Evolutionary conservation across 768 basidiomycete species (phyloP), one percentile per base, ranked within the genome.

Genomic region (Mycena rosella): DNA sequence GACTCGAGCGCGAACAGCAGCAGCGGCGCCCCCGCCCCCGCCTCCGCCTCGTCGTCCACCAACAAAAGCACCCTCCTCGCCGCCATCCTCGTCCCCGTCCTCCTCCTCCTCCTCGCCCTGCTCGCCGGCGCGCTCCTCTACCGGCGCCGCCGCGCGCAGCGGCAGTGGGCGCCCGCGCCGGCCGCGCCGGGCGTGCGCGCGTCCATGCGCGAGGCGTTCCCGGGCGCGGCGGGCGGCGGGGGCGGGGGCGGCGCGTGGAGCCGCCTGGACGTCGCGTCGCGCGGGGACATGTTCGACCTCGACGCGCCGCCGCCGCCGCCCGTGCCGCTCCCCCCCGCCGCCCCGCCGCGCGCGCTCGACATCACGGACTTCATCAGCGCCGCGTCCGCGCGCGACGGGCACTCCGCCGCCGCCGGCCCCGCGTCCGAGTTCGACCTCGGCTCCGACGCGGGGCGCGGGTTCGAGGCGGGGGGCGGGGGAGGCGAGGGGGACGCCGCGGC

Each of bases 221-320:
- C 51, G 10, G 51, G 24, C 29, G 48, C 49, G n/a, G n/a, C 40
- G 20, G 24, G n/a, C 7, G 40, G 40, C 40, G 40, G 42, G 42
- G 42, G 42, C 42, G 42, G 42, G 13, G 45, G 48, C 26, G 69
- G 69, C 48, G 60, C 65, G 24, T 70, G 69, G 69, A 67, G 69
- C 52, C 65, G 65, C 29, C 65, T 70, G 36, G 69, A 66, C 47
- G 60, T 63, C 60, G 63, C 68, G 9, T 70, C 68, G 64, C 63
- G 64, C 38, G 62, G 62, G 22, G 67, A 69, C 67, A 44, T 56
- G 51, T 30, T 45, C 42, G 20, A 15, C 40, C 18, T 22, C 45
- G 14, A 13, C 60, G 47, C 56, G 20, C 56, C 47, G 22, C 22
- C 44, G 9, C 26, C 52, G 11, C 24, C 32, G 13, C 34, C 55